These are phyloP conservation scores for Saturnispora bothae DNA, from an alignment of 805 yeast genomes.

Conservation along the genomic window DNA sequence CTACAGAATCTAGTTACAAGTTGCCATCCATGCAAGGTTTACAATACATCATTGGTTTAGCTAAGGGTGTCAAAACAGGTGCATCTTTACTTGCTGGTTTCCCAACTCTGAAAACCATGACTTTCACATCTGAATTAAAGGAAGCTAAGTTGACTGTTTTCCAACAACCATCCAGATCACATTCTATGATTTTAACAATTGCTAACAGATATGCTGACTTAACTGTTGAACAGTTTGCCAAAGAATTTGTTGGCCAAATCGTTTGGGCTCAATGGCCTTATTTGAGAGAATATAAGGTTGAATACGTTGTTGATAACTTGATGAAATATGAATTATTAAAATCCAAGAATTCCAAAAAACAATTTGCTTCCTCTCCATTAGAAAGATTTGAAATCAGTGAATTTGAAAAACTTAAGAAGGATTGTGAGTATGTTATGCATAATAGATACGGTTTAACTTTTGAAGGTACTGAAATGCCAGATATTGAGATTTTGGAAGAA, in stretches of 20 bases:
- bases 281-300: slow-evolving; percentile 66
- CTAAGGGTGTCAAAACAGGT: slow-evolving; percentile 60
- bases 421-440: slow-evolving; percentile 33
- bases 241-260: slow-evolving; percentile 46
- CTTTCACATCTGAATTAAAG: slow-evolving; percentile 44
- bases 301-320: slow-evolving; percentile 47
- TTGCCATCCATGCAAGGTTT: slow-evolving; percentile 38
- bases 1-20: slow-evolving; percentile 50
- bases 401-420: slow-evolving; percentile 32
- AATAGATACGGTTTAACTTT: slow-evolving; percentile 42
- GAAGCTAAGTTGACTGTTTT: slow-evolving; percentile 65
- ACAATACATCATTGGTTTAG: slow-evolving; percentile 43
- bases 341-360: slow-evolving; percentile 20
- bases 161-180: slow-evolving; percentile 75
- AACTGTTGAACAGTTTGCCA: slow-evolving; percentile 54
- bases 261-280: slow-evolving; percentile 89
- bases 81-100: slow-evolving; percentile 75
- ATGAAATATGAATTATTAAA: slow-evolving; percentile 36
- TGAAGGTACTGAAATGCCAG: slow-evolving; percentile 9
- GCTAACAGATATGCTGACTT: slow-evolving; percentile 44
- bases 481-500: slow-evolving; percentile 10
- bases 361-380: slow-evolving; percentile 26
- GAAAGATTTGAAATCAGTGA: slow-evolving; percentile 37
- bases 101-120: slow-evolving; percentile 70
- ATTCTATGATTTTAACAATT: slow-evolving; percentile 62